Evolutionary conservation across 2,329 filamentous ascomycete genomes (phyloP), one percentile per base, ranked within the genome.

Genomic region (Ophiostoma himal-ulmi): DNA sequence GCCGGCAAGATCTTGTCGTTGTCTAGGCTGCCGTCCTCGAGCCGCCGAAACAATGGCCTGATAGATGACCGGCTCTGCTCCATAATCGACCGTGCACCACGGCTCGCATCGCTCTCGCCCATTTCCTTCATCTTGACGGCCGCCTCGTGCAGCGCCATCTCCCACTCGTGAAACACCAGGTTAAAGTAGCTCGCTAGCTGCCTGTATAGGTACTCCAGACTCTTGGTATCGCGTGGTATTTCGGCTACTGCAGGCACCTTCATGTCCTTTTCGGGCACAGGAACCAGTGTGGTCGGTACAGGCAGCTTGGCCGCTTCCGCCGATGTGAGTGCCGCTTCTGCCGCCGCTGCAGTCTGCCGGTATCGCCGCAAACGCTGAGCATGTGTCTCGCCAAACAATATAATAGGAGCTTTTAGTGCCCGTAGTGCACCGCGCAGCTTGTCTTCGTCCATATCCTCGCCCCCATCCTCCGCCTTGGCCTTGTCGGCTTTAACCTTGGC

Each of bases 101-200:
- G 93, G 75, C 94, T 93, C 26, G 92, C 88, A 74, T 89, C 90
- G 37, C 91, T 94, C 69, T 88, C 85, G 77, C 86, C 82, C 72
- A 89, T 87, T 75, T 91, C 62, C 13, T 48, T 62, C 11, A 11
- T 67, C 26, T 67, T 67, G 20, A 39, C 65, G 22, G 70, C 41
- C n/a, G 73, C 71, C 68, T 73, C 72, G 6, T 87, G 87, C 75
- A 99, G 86, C 5, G 94, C 93, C 57, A 82, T 78, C 75, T 94
- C 88, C 90, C 96, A 99, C 79, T 96, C 94, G 64, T 85, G 86
- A 71, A 99, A 83, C n/a, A 99, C 88, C 88, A 99, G 93, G 69
- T 92, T 96, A 82, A 99, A 98, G 82, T 97, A 99, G 67, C 92
- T 95, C 26, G 91, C 92, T 70, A 99, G 84, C 79, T 99, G 94